Conservation (phyloP, 768 basidiomycete species). For the Auriscalpium vulgare region DNA sequence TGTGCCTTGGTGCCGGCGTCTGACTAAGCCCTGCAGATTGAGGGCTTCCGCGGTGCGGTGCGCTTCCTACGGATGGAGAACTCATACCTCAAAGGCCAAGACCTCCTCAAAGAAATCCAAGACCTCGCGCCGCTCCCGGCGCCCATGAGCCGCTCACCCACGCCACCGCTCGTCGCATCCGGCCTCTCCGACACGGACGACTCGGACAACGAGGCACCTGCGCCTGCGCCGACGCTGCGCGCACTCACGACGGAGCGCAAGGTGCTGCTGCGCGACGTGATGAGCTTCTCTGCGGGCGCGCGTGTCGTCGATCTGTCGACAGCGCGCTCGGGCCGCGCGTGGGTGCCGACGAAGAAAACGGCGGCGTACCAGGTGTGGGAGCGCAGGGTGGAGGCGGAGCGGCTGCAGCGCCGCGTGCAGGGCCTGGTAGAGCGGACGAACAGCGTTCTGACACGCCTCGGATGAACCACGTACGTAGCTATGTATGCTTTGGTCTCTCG, state of each 20-base stretch:
- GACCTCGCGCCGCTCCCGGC: slow-evolving; percentile 58
- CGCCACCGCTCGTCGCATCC: slow-evolving; percentile 63
- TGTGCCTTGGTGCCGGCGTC: neutral
- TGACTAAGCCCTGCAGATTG: slow-evolving; percentile 45
- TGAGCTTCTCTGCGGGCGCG: slow-evolving; percentile 75
- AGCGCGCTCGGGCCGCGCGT: slow-evolving; percentile 49
- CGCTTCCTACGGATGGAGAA: slow-evolving; percentile 93
- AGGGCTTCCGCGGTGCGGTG: slow-evolving; percentile 84
- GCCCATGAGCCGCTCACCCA: slow-evolving; percentile 39
- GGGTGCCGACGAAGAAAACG: slow-evolving; percentile 75
- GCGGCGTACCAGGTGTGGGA: slow-evolving; percentile 79
- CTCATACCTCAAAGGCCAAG: slow-evolving; percentile 87
- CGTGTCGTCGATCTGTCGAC: slow-evolving; percentile 79
- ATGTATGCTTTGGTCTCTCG: too few relatives aligned
- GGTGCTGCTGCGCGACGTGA: slow-evolving; percentile 81
- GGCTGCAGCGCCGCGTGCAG: slow-evolving; percentile 58
- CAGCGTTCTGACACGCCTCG: slow-evolving; percentile 21
- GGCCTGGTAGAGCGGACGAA: slow-evolving; percentile 64
- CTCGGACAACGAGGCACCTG: slow-evolving; percentile 37
- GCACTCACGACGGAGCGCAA: slow-evolving; percentile 78
- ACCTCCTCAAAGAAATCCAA: slow-evolving; percentile 78
- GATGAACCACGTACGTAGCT: slow-evolving; percentile 1
- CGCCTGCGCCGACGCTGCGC: slow-evolving; percentile 45
- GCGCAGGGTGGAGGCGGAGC: slow-evolving; percentile 68
- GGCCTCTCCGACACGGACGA: slow-evolving; percentile 60